Percentiles rank a stretch among this genome's conserved stretches.
Conservation (phyloP, 2,329 filamentous ascomycete species). For the Penicillium digitatum region DNA sequence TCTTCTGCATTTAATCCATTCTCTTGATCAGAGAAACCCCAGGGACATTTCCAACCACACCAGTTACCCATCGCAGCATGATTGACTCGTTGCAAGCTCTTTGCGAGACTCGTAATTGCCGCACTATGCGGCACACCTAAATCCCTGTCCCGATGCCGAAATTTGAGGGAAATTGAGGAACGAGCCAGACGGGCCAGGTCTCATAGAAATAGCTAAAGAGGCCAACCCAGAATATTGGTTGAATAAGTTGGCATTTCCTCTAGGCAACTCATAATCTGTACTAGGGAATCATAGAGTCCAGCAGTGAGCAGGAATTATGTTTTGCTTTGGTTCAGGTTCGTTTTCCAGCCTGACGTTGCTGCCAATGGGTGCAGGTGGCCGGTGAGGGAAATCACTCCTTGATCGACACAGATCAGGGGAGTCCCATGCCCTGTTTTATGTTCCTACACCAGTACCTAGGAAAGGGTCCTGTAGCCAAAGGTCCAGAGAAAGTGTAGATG, state of each 20-base stretch:
- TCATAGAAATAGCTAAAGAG: not conserved
- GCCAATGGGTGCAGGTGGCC: not conserved
- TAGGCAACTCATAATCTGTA: not conserved
- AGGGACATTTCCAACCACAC: no score
- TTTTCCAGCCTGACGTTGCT: not conserved
- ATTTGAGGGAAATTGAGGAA: not conserved
- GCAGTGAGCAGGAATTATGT: no score
- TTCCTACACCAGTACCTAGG: not conserved
- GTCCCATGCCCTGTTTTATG: not conserved
- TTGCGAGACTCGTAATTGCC: no score
- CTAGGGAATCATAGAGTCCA: no score
- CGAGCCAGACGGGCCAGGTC: not conserved
- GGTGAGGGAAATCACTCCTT: not conserved
- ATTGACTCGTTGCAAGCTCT: no score
- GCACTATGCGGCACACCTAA: not conserved
- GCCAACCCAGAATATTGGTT: not conserved
- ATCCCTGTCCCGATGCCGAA: no score
- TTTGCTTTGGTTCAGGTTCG: no score
- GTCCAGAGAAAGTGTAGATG: not conserved
- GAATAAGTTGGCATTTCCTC: not conserved
- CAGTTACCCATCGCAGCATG: no score
- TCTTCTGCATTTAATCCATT: no score
- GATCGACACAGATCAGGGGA: not conserved
- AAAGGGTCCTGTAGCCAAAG: not conserved
- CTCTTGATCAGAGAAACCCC: no score